Conservation (phyloP, 345 rosid genomes). For the Pelargonium nanum region DNA sequence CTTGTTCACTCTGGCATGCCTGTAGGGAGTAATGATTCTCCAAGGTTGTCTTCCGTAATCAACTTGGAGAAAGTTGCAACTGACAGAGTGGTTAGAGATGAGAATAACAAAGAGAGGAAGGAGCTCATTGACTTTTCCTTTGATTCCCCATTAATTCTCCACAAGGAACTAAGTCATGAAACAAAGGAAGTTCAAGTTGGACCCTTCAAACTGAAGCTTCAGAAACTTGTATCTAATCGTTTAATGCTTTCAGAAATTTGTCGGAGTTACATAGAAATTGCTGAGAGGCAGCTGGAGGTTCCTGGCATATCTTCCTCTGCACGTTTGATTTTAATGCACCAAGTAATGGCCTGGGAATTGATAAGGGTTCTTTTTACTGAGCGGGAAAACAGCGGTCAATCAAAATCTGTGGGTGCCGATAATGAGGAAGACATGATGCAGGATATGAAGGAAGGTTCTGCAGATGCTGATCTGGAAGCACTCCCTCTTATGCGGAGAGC, state of each 20-base stretch:
- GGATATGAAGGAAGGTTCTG: slow-evolving; percentile 57
- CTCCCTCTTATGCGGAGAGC: slow-evolving; percentile 88
- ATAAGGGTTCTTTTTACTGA: slow-evolving; percentile 85
- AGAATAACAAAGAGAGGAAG: slow-evolving; percentile 48
- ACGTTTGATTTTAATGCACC: slow-evolving; percentile 71
- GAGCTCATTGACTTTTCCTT: slow-evolving; percentile 67
- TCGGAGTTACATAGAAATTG: slow-evolving; percentile 63
- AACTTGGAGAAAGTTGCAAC: slow-evolving; percentile 71
- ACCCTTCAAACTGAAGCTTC: slow-evolving; percentile 59
- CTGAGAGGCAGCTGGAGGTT: slow-evolving; percentile 73
- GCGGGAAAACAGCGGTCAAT: slow-evolving; percentile 45
- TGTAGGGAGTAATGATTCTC: slow-evolving; percentile 39
- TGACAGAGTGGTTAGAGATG: slow-evolving; percentile 73
- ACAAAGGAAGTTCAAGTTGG: slow-evolving; percentile 55
- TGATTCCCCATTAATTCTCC: slow-evolving; percentile 70
- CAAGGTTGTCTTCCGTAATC: slow-evolving; percentile 60
- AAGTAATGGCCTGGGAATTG: slow-evolving; percentile 94
- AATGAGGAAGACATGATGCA: slow-evolving; percentile 90
- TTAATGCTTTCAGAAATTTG: slow-evolving; percentile 64
- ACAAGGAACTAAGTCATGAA: slow-evolving; percentile 49
- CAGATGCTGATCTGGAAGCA: slow-evolving; percentile 57
- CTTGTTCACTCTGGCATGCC: slow-evolving; percentile 76
- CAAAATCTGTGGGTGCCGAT: slow-evolving; percentile 51
- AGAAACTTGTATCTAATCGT: slow-evolving; percentile 48
- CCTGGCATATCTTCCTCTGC: slow-evolving; percentile 56